Percentiles rank a stretch among this genome's conserved stretches.
These are phyloP conservation scores for Pleodorina starrii DNA, from an alignment of 139 green algal species.

Conservation along the genomic window DNA sequence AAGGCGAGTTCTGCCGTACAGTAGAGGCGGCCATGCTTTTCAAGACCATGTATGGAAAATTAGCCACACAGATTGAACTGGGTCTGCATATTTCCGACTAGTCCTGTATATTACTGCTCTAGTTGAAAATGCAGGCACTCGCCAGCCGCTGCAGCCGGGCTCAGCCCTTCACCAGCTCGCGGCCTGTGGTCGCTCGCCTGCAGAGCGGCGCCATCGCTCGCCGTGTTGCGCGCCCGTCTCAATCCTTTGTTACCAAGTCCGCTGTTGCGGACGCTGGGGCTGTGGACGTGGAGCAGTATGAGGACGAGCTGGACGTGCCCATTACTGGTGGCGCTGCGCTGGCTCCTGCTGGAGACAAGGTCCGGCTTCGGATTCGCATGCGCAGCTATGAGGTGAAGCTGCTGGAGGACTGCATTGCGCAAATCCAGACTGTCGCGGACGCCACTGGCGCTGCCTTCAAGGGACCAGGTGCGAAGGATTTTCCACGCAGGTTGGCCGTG, in stretches of 20 bases:
- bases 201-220: slow-evolving; percentile 16
- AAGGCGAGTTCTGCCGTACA: no score
- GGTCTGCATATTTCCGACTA: no score
- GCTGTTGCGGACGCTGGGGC: neutral
- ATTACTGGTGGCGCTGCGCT: neutral
- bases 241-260: neutral
- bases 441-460: slow-evolving; percentile 79
- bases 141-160: slow-evolving; percentile 31
- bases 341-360: slow-evolving; percentile 43
- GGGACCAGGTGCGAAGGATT: slow-evolving; percentile 71
- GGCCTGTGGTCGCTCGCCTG: slow-evolving; percentile 44
- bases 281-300: slow-evolving; percentile 47
- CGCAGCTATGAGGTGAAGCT: slow-evolving; percentile 77
- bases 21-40: no score
- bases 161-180: slow-evolving; percentile 54
- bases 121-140: slow-evolving; percentile 47
- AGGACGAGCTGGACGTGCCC: slow-evolving; percentile 55
- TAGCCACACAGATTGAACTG: no score
- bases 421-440: slow-evolving; percentile 78
- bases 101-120: neutral
- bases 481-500: no score
- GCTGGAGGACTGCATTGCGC: slow-evolving; percentile 71
- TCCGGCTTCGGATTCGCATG: slow-evolving; percentile 82
- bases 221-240: neutral
- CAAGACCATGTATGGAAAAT: no score